Percentiles rank a stretch among this genome's conserved stretches.
These are phyloP conservation scores for Macrolepiota albuminosa DNA, from an alignment of 768 basidiomycete genomes.

Conservation along the genomic window DNA sequence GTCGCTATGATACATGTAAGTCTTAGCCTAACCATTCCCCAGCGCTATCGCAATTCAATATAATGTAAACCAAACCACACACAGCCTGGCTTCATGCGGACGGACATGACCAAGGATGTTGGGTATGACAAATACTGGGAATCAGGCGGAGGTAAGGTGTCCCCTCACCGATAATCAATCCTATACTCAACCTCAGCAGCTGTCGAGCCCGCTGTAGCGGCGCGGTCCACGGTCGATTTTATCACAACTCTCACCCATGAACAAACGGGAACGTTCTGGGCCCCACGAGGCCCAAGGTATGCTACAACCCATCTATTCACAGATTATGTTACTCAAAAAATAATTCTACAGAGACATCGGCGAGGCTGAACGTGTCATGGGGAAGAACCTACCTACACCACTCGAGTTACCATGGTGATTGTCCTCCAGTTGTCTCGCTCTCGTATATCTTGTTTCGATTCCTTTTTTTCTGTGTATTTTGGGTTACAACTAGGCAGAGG, in stretches of 20 bases:
- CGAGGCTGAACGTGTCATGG: constrained; percentile 35
- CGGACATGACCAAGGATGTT: constrained; percentile 40
- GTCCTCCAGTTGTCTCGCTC: background rate
- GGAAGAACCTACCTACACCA: constrained; percentile 34
- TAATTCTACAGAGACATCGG: constrained; percentile 38
- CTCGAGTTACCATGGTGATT: constrained; percentile 36
- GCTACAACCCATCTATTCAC: background rate
- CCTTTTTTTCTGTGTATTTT: background rate
- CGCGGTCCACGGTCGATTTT: constrained; percentile 32
- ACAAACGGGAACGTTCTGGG: constrained; percentile 40
- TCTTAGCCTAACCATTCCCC: background rate
- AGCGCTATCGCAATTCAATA: background rate
- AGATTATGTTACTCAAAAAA: too few species aligned
- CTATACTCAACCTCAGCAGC: constrained; percentile 19
- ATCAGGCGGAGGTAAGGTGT: constrained; percentile 33
- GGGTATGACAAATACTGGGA: constrained; percentile 42
- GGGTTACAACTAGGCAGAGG: too few species aligned
- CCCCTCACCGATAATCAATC: too few species aligned
- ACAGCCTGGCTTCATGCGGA: constrained; percentile 45
- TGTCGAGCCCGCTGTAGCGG: constrained; percentile 39
- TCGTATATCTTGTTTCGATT: background rate
- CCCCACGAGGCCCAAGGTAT: constrained; percentile 37
- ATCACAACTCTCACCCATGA: constrained; percentile 26
- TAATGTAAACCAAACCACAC: too few species aligned
- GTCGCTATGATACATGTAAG: constrained; percentile 42